A percentile compares a stretch with the other conserved stretches of the same genome.
These are phyloP conservation scores for Russula foetens DNA, from an alignment of 768 basidiomycete species.

Conservation along the genomic window DNA sequence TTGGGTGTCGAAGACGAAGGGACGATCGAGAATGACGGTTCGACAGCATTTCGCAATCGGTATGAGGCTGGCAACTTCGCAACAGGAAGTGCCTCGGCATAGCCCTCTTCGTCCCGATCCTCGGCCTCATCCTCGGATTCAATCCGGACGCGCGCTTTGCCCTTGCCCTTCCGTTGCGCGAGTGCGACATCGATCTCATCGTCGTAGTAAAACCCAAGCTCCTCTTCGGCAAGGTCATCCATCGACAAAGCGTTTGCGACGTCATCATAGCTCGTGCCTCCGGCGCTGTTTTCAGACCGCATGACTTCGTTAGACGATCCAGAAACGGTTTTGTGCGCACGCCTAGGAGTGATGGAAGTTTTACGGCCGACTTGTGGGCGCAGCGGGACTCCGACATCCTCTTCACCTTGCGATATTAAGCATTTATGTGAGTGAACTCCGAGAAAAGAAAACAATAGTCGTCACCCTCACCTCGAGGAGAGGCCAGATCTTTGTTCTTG, in stretches of 20 bases:
- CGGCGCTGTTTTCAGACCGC: neutral
- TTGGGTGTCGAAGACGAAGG: conserved; percentile 1
- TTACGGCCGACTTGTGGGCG: neutral
- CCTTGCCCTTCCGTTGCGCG: conserved; percentile 5
- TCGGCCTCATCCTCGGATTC: conserved; percentile 10
- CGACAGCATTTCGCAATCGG: neutral
- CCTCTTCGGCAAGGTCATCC: conserved; percentile 7
- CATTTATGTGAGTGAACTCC: neutral
- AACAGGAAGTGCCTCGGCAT: neutral
- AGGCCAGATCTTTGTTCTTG: neutral
- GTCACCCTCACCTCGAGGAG: neutral
- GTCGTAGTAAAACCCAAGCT: conserved; percentile 8
- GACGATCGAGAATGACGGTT: conserved; percentile 9
- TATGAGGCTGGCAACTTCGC: neutral
- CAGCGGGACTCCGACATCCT: neutral
- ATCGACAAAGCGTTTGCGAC: conserved; percentile 1
- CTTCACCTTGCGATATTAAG: neutral
- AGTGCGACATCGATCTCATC: neutral
- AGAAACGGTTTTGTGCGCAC: neutral
- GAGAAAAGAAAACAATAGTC: neutral
- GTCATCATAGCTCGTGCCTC: conserved; percentile 8
- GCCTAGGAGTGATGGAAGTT: neutral
- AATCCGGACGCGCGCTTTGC: conserved; percentile 4
- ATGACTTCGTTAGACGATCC: neutral
- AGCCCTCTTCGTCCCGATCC: neutral